Conservation (phyloP, 305 asterid genomes). For the Euphrasia arctica region DNA sequence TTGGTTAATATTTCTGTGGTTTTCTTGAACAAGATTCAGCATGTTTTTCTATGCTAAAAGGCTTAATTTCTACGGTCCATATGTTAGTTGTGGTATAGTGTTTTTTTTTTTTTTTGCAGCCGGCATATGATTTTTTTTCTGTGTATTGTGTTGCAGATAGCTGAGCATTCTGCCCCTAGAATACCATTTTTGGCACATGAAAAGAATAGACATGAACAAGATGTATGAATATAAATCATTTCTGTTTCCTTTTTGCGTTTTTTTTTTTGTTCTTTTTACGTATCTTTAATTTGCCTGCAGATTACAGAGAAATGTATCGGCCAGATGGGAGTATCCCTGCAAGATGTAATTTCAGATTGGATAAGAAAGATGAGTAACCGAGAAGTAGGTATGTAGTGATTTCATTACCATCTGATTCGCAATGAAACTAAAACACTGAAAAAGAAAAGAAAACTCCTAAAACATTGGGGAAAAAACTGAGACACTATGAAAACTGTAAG, state of each 20-base stretch:
- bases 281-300: constrained; percentile 35
- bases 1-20: not conserved
- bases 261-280: not conserved
- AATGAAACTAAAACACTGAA: no score
- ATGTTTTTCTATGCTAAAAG: not conserved
- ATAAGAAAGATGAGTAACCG: constrained; percentile 53
- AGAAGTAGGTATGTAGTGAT: constrained; percentile 57
- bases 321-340: constrained; percentile 70
- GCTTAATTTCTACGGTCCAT: not conserved
- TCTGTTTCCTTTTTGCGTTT: not conserved
- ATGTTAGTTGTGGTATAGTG: constrained; percentile 1
- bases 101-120: constrained; percentile 16
- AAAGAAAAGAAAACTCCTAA: no score
- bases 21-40: not conserved
- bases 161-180: constrained; percentile 50
- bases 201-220: constrained; percentile 86
- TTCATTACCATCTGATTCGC: not conserved
- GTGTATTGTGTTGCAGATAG: constrained; percentile 47
- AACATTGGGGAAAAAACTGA: no score
- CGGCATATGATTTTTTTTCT: constrained; percentile 12
- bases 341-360: constrained; percentile 89
- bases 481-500: no score
- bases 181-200: constrained; percentile 84
- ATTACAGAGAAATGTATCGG: constrained; percentile 80
- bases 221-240: constrained; percentile 34